Base-by-base conservation (phyloP, 768 basidiomycete species). In the Rhizopogon vinicolor region DNA sequence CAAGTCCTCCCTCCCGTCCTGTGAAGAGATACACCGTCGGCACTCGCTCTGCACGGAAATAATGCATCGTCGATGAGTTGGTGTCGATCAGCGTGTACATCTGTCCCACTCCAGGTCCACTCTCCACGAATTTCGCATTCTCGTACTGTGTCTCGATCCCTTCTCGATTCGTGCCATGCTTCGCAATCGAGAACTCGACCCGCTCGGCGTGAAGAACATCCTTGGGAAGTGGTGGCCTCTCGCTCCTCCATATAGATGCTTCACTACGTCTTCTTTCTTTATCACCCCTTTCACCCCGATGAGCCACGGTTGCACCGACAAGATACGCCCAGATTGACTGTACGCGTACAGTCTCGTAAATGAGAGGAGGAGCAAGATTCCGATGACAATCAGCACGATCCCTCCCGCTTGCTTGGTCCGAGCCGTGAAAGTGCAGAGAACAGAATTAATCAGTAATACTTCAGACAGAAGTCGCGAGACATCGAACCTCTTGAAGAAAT, bases 1-100 rank as follows among this genome's bases (percentile, higher is more conserved):
- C 63, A 12, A 64, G 41, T 18, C 63, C 63, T 3, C 63, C 63
- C n/a, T 64, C 63, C n/a, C 63, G 55, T 33, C 63, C 63, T 2
- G 63, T 52, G 18, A 55, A 64, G 19, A 64, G 33, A 29, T 63
- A 63, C 22, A 64, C 63, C 7, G 63, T 64, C 16, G 63, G 63
- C 3, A 63, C 60, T 9, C 41, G 55, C 8, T 43, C 16, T 0
- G 63, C 63, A 4, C 44, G 18, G 41, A 64, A 64, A 44, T 64
- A 64, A 25, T 64, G 64, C 8, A 64, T 31, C 10, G 60, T 57
- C 1, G 40, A 22, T 9, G 63, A 55, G 44, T 8, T 28, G 1
- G 63, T 64, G 49, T 64, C 63, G 37, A 64, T 19, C 18, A 64
- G 41, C 2, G 63, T 64, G 29, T 50, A 64, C 3, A 59, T 44